These are phyloP conservation scores for Fraxinus excelsior DNA, from an alignment of 257 asterid genomes.

Conservation along the genomic window DNA sequence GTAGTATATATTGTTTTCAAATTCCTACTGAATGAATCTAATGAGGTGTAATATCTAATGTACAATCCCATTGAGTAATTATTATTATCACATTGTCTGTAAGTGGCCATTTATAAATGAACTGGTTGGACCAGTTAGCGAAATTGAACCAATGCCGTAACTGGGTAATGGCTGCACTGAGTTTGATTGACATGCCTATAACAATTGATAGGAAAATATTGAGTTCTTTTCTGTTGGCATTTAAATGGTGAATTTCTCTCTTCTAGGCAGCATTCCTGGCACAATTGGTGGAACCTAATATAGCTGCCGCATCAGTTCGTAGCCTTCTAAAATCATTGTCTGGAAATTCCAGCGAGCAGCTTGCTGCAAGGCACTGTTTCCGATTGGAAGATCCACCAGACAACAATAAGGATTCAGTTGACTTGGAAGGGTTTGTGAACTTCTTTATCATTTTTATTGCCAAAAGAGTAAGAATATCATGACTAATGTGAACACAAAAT, in stretches of 20 bases:
- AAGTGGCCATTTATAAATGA: neutral
- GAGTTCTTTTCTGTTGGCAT: conserved; percentile 21
- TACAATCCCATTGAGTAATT: neutral
- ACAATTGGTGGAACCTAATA: conserved; percentile 79
- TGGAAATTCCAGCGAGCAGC: conserved; percentile 67
- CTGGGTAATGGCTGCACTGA: neutral
- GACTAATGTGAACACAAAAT: conserved; percentile 35
- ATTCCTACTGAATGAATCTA: neutral
- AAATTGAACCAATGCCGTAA: neutral
- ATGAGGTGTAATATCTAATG: neutral
- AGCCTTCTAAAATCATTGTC: conserved; percentile 67
- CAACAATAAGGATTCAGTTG: conserved; percentile 42
- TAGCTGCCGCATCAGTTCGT: conserved; percentile 72
- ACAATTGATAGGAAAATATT: neutral
- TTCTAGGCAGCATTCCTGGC: conserved; percentile 82
- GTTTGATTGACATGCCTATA: neutral
- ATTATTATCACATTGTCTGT: neutral
- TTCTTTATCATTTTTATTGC: conserved; percentile 20
- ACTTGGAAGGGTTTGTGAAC: conserved; percentile 58
- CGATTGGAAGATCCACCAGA: conserved; percentile 87
- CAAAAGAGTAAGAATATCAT: conserved; percentile 1
- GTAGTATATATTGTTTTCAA: too few species aligned
- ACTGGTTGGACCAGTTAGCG: neutral
- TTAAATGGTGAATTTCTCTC: conserved; percentile 23
- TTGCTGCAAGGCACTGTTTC: conserved; percentile 91